phyloP scores from a whole-genome alignment of 805 yeast species.

The Crinitomyces ghanaensis region DNA sequence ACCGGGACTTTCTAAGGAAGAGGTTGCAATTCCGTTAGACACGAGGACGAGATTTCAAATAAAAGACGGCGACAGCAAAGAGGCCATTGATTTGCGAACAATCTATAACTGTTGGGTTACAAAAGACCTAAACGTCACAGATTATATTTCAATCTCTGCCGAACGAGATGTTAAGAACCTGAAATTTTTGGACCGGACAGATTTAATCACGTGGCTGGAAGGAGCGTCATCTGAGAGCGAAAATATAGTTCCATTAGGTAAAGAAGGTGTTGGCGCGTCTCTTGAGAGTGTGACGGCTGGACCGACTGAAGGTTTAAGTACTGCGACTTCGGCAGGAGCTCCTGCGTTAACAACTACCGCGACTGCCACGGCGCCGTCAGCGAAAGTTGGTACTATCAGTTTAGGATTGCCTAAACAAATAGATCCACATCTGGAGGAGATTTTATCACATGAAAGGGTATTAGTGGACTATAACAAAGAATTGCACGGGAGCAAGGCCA shows the following conservation, averaged over 20 bases:
- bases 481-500: slow-evolving; percentile 27
- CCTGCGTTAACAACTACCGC: slow-evolving; percentile 8
- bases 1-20: slow-evolving; percentile 12
- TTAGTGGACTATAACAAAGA: slow-evolving; percentile 33
- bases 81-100: slow-evolving; percentile 36
- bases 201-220: slow-evolving; percentile 67
- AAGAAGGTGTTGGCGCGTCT: slow-evolving; percentile 9
- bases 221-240: slow-evolving; percentile 55
- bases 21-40: slow-evolving; percentile 28
- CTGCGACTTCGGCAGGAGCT: slow-evolving; percentile 1
- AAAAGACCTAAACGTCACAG: slow-evolving; percentile 64
- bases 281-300: too few relatives aligned
- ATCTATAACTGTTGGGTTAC: slow-evolving; percentile 71
- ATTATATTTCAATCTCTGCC: slow-evolving; percentile 66
- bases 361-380: slow-evolving; percentile 1
- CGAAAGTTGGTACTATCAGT: background rate
- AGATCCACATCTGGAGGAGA: slow-evolving; percentile 42
- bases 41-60: slow-evolving; percentile 40
- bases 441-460: slow-evolving; percentile 33
- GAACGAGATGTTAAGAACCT: slow-evolving; percentile 53
- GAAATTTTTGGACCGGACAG: slow-evolving; percentile 76
- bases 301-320: background rate
- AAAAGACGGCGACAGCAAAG: slow-evolving; percentile 5
- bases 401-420: slow-evolving; percentile 22
- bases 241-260: slow-evolving; percentile 29